Conservation (phyloP, 345 rosid species). For the Turritis glabra region DNA sequence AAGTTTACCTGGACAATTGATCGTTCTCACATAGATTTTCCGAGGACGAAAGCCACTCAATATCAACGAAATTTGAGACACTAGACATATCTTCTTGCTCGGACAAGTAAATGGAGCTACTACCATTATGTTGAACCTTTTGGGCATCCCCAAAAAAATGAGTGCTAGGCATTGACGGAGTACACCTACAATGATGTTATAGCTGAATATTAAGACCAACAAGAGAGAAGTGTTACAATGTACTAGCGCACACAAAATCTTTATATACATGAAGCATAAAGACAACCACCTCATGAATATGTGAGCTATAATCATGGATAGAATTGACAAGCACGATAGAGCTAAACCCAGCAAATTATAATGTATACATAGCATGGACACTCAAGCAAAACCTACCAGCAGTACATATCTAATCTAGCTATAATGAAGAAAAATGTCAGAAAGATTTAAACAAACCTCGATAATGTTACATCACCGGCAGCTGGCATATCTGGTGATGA, state of each 20-base stretch:
- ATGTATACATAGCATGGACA: slow-evolving; percentile 1
- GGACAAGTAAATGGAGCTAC: slow-evolving; percentile 55
- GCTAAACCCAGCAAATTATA: slow-evolving; percentile 2
- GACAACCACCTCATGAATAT: slow-evolving; percentile 16
- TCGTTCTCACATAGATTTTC: slow-evolving; percentile 92
- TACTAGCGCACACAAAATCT: slow-evolving; percentile 1
- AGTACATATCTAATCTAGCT: slow-evolving; percentile 3
- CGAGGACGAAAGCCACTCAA: slow-evolving; percentile 92
- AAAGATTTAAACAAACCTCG: slow-evolving; percentile 57
- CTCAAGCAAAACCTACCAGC: slow-evolving; percentile 3
- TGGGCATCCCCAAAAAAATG: slow-evolving; percentile 77
- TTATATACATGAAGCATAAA: slow-evolving; percentile 8
- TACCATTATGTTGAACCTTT: slow-evolving; percentile 51
- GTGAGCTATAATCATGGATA: neutral
- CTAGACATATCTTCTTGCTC: slow-evolving; percentile 67
- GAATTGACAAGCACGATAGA: slow-evolving; percentile 1
- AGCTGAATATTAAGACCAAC: slow-evolving; percentile 17
- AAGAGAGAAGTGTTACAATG: neutral
- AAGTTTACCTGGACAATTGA: slow-evolving; percentile 68
- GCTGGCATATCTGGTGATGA: slow-evolving; percentile 92
- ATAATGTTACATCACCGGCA: slow-evolving; percentile 64
- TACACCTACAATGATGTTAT: slow-evolving; percentile 50
- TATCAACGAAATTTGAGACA: slow-evolving; percentile 88
- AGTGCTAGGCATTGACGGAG: slow-evolving; percentile 70
- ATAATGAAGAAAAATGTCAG: neutral